Evolutionary conservation across 108 stramenopile genomes (phyloP), one percentile per base, ranked within the genome.

Genomic region (Cyclotella cryptica): DNA sequence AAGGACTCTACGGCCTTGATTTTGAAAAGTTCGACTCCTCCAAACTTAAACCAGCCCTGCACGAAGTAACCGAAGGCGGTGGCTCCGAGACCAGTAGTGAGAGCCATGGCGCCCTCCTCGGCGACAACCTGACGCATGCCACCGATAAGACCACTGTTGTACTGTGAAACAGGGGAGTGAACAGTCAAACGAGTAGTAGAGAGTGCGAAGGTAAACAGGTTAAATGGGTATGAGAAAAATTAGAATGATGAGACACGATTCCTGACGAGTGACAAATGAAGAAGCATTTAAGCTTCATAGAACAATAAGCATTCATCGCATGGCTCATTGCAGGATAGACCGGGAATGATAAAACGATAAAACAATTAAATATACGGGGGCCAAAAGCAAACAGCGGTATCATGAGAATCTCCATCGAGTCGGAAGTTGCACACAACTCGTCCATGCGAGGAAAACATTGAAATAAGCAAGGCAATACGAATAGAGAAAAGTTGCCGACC

Each of bases 31-130:
- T 98, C 97, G 21, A 98, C 97, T 80, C 97, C 98, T n/a, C 98
- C 98, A 81, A 98, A 98, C 88, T 98, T 98, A 91, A 98, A 98
- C 94, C 96, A 98, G 57, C 98, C 98, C 88, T 98, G 98, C 71
- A 98, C 84, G 78, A 98, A 98, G 90, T 98, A 98, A 61, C 98
- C 98, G 24, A 87, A 90, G 64, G 90, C 95, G 52, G 98, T 98
- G 44, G 98, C 97, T 44, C 97, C 97, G 55, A 98, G 92, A 66
- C 98, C 98, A 22, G 97, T 98, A n/a, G 94, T 93, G 52, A 98
- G 92, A 18, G 96, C 97, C 77, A 91, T 92, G 57, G 94, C 92
- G 39, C 98, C 98, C 88, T 98, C 98, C 71, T 93, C 91, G 66
- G 93, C 91, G 67, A 97, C 90, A 66, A 96, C 88, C 24, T 89